Base-by-base conservation (phyloP, 108 stramenopile genomes). In the Pseudonitzschia pungens region DNA sequence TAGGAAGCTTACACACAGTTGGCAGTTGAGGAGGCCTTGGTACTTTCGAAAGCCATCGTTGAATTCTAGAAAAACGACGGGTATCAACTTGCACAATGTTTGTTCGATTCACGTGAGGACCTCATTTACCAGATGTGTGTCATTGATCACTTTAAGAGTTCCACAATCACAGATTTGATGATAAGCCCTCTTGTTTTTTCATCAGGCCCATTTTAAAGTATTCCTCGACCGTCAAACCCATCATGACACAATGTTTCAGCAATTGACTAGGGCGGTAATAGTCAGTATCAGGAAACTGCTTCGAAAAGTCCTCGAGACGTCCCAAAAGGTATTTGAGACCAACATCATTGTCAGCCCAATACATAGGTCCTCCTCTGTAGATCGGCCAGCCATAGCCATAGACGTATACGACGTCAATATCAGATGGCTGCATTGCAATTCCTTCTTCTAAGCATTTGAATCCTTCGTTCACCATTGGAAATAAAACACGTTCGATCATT, bases 361-460 rank as follows among this genome's bases (percentile, higher is more conserved):
- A 92, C 92, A 96, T 96, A n/a, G 95, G 95, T 18, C 92, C 92
- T 73, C 98, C 98, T 65, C 86, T 75, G 77, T 86, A 97, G 10
- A 83, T 84, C 7, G 98, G 98, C 85, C 91, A 97, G 22, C 96
- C 95, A 76, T 98, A 99, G 29, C 98, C 98, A 80, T 97, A 90
- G 48, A 96, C 73, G 72, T 95, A 97, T 27, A 97, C 87, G 2
- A 98, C 92, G 75, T 99, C 98, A 77, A 99, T 95, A 68, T 98
- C 96, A 36, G 91, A 83, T 0, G 97, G 97, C 54, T 86, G 78
- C 43, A 65, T 71, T 20, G 97, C 95, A 72, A 98, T 96, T 22
- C 92, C 93, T 72, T 98, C 98, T 73, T 98, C 98, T 58, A 99
- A 81, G 53, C 96, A 89, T 72, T 94, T 93, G 79, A 99, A 99